Base-by-base conservation (phyloP, 352 stramenopile species). In the Pythium biforme region DNA sequence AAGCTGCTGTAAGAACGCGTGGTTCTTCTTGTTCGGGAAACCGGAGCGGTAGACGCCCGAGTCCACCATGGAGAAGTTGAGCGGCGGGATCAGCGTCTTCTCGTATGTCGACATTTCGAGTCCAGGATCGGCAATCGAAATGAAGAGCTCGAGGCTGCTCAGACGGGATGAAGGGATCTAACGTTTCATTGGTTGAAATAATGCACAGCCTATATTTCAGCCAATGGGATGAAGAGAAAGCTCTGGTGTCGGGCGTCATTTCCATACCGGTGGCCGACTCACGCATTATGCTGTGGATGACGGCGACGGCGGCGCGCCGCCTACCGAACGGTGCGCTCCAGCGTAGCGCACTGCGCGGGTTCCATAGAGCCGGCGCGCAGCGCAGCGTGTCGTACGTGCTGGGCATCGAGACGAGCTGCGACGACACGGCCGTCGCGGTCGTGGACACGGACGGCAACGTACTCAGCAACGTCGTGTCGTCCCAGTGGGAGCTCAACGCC, bases 371-470 rank as follows among this genome's bases (percentile, higher is more conserved):
- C 5, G 23, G 8, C 14, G 23, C 7, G 1, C 43, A 29, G 47
- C 64, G 64, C 47, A 43, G 37, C 22, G 62, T 75, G 20, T 86
- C 85, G 41, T 93, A 88, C 52, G 76, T 99, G 10, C 74, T 99
- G 52, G 95, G 96, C 20, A 98, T 99, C 66, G 94, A 99, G 74
- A 98, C 94, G 25, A 97, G 90, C 53, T 98, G 96, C 70, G 95
- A 99, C 72, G 96, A 99, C 72, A 98, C 95, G 40, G 86, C 74
- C 10, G 93, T 87, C 2, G 95, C 94, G 7, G 79, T 99, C 33
- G 74, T 99, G 20, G 78, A 94, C 49, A 84, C 79, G 33, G 83
- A 97, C 65, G 95, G 96, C 19, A 75, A 76, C 15, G 97, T 99
- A 48, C 72, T 98, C 1, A 96, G 92, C 64, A 96, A 92, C 77